Base-by-base conservation (phyloP, 2,329 filamentous ascomycete species). In the Talaromyces sp. region DNA sequence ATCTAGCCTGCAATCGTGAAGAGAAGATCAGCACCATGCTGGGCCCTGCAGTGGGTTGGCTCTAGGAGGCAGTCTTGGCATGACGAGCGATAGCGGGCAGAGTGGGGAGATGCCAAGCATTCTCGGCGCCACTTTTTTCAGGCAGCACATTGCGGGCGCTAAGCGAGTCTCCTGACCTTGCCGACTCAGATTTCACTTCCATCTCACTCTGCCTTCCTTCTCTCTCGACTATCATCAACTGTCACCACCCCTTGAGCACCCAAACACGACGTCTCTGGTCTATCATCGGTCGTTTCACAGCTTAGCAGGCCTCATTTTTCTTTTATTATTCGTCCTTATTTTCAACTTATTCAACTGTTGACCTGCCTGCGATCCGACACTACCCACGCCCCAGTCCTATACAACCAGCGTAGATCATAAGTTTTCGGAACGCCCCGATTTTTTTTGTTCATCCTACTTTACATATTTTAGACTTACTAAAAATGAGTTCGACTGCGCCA, bases 1-100 rank as follows among this genome's bases (percentile, higher is more conserved):
- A 97, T 97, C 83, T 90, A 91, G 89, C 80, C 84, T 61, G 62
- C 62, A 66, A 26, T 61, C 53, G 41, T 60, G 51, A 35, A 53
- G 27, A 35, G 54, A 62, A 43, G 54, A 59, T 57, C 48, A 57
- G 61, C 27, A 62, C 31, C 65, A 62, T 63, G 31, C 63, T 66
- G 60, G 59, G 54, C 61, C 12, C 41, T 46, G 2, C 21, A 11
- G 43, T 19, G 21, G 24, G 43, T 24, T 24, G 43, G 43, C 17
- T 35, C 32, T 35, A 35, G 32, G 26, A 48, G 38, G 27, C 57
- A 38, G 35, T 57, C 14, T 11, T 27, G 38, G n/a, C 54, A 14
- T 19, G 26, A 21, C 55, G 21, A 27, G 24, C 53, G 35, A 38
- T 27, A 46, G 48, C 48, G 24, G 31, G 31, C 35, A 12, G 29